Evolutionary conservation across 148 eudicot species (phyloP), one percentile per base, ranked within the genome.

Genomic region (Simmondsia chinensis): DNA sequence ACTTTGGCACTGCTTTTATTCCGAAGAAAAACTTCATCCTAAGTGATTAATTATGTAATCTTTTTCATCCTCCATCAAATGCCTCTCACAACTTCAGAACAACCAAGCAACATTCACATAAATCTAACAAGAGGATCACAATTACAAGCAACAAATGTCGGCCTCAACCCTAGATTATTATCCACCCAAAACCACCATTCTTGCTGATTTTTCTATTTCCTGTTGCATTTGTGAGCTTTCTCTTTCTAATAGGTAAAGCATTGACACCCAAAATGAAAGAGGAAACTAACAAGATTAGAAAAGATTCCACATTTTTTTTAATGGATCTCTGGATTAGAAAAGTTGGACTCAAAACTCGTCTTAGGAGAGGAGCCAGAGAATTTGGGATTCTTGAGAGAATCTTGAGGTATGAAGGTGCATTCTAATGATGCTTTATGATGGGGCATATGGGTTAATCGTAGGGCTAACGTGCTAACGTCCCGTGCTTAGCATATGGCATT

Each of bases 131-230:
- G 17, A 15, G 9, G 2, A 48, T 17, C 15, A 19, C 22, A 31
- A 0, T 47, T 47, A n/a, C 17, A 15, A 9, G 22, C 27, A 33
- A 1, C 18, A 20, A 19, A 15, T 22, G 12, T 20, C 23, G 20
- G 27, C 37, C 1, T 48, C 1, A 48, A 11, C 47, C 28, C 38
- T 20, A 53, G 41, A 31, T 5, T 21, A n/a, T 35, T 19, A 56
- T 8, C 11, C 48, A 37, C 28, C 30, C 2, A 31, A 21, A 29
- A 36, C 21, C 36, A 21, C 10, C 33, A 39, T 8, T 54, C 54
- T 34, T 41, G 33, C 33, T 39, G 21, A n/a, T 21, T 9, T 4
- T 2, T 25, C 45, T 45, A 2, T 33, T 16, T 33, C 47, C 15
- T 2, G 46, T 33, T 24, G 36, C 51, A 50, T n/a, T 60, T 28